These are phyloP conservation scores for Amanita muscaria DNA, from an alignment of 768 basidiomycete genomes.

Conservation along the genomic window DNA sequence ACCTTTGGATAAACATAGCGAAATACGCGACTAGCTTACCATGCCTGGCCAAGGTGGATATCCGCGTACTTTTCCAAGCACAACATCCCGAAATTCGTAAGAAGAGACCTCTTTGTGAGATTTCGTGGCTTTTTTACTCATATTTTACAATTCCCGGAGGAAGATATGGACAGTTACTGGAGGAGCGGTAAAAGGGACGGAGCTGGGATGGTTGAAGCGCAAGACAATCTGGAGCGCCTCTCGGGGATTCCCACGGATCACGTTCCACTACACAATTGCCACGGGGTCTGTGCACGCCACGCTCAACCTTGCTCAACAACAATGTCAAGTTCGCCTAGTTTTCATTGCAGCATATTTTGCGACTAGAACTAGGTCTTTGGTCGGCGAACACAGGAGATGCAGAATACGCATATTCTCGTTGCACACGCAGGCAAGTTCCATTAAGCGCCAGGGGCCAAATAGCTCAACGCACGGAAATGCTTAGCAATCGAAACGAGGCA, in stretches of 20 bases:
- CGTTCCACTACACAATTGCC: slow-evolving; percentile 10
- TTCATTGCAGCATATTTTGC: too few relatives aligned
- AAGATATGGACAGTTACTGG: not conserved
- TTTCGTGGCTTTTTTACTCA: slow-evolving; percentile 49
- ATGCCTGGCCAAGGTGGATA: slow-evolving; percentile 94
- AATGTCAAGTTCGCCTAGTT: not conserved
- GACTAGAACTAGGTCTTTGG: too few relatives aligned
- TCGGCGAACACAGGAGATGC: not conserved
- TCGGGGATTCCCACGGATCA: slow-evolving; percentile 3
- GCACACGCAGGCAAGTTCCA: too few relatives aligned
- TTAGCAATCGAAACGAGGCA: too few relatives aligned
- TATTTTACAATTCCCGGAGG: slow-evolving; percentile 13
- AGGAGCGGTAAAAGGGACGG: slow-evolving; percentile 6
- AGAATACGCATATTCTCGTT: too few relatives aligned
- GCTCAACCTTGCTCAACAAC: not conserved
- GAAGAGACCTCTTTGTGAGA: slow-evolving; percentile 32
- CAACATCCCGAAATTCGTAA: slow-evolving; percentile 73
- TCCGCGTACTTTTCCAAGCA: slow-evolving; percentile 89
- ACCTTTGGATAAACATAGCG: slow-evolving; percentile 10
- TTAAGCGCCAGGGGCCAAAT: too few relatives aligned
- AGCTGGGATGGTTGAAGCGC: slow-evolving; percentile 16
- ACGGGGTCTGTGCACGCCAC: slow-evolving; percentile 12
- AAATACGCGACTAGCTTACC: slow-evolving; percentile 42
- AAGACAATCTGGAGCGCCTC: slow-evolving; percentile 12
- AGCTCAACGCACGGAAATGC: too few relatives aligned